Conservation (phyloP, 306 rosid species). For the Inga leiocalycina region DNA sequence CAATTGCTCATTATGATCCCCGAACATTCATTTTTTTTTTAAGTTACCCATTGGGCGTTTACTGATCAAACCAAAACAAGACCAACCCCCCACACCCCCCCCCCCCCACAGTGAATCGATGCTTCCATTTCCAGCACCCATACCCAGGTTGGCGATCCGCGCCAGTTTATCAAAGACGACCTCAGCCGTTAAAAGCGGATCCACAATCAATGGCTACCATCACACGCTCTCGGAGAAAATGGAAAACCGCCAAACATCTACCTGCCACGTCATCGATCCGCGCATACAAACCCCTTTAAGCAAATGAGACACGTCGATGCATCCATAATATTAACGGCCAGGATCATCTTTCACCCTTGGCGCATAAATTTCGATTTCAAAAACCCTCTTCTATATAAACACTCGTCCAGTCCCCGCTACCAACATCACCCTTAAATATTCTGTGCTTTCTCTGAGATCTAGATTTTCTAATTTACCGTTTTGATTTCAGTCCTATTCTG, state of each 20-base stretch:
- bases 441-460: no score
- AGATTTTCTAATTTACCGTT: no score
- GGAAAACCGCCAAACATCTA: neutral
- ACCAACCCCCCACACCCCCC: no score
- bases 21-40: no score
- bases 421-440: fast-evolving
- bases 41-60: no score
- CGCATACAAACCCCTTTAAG: neutral
- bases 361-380: conserved; percentile 38
- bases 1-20: no score
- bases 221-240: neutral
- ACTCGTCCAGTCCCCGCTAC: fast-evolving
- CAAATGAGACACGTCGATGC: conserved; percentile 26
- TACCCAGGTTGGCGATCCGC: conserved; percentile 27
- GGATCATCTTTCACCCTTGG: neutral
- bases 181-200: neutral
- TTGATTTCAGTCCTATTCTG: no score
- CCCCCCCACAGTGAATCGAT: no score
- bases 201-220: conserved; percentile 16
- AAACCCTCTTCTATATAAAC: neutral
- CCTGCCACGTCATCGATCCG: conserved; percentile 44
- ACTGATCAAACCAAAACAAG: no score
- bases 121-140: no score
- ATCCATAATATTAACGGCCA: conserved; percentile 12
- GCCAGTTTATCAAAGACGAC: conserved; percentile 5